Percentiles rank a stretch among this genome's conserved stretches.
These are phyloP conservation scores for Hevea brasiliensis DNA, from an alignment of 345 rosid genomes.

Conservation along the genomic window DNA sequence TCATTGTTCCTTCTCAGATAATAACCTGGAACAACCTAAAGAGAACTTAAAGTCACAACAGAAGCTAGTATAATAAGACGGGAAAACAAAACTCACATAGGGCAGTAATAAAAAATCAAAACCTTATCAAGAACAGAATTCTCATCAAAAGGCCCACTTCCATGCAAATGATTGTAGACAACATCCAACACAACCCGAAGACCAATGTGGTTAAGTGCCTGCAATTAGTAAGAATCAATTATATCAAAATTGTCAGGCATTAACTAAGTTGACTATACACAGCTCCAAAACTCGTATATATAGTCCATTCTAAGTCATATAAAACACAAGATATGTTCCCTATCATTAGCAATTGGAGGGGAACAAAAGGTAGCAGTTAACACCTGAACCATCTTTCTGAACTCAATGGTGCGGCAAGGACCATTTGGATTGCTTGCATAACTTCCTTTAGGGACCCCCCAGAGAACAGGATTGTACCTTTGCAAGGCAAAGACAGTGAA, in stretches of 20 bases:
- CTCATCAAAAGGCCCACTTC: slow-evolving; percentile 71
- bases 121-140: slow-evolving; percentile 96
- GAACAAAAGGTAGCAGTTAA: background rate
- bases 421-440: slow-evolving; percentile 81
- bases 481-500: slow-evolving; percentile 26
- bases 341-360: slow-evolving; percentile 4
- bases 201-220: slow-evolving; percentile 70
- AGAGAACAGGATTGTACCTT: slow-evolving; percentile 93
- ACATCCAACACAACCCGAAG: slow-evolving; percentile 83
- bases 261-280: background rate
- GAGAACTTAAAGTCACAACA: slow-evolving; percentile 22
- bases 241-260: slow-evolving; percentile 4
- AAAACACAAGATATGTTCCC: background rate
- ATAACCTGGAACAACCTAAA: slow-evolving; percentile 96
- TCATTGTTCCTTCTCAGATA: slow-evolving; percentile 82
- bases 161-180: slow-evolving; percentile 94
- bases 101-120: slow-evolving; percentile 9
- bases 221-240: slow-evolving; percentile 23
- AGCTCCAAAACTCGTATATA: slow-evolving; percentile 11
- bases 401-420: slow-evolving; percentile 68
- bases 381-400: slow-evolving; percentile 97
- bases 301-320: slow-evolving; percentile 8
- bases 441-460: slow-evolving; percentile 99
- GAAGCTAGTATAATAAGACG: background rate
- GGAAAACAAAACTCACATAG: background rate